Evolutionary conservation across 768 basidiomycete genomes (phyloP), one percentile per base, ranked within the genome.

Genomic region (Hydnomerulius pinastri): DNA sequence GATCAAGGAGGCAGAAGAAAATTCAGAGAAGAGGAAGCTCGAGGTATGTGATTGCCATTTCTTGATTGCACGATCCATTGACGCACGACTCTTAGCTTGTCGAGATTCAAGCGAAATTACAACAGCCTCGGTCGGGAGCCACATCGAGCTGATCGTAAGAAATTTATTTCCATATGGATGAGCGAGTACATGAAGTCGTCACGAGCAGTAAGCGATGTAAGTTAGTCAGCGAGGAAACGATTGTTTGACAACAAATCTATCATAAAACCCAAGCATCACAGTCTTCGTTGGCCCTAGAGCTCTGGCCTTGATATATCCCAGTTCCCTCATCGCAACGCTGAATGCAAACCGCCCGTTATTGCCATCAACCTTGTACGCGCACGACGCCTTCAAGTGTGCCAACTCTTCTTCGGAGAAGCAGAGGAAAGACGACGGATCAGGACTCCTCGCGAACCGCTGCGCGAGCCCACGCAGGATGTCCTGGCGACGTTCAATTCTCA

Each of bases 1-100:
- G 65, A 74, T 98, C 39, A 86, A 90, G 62, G 91, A 95, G 4
- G 72, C 87, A 21, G 83, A 86, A 57, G 76, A 77, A 25, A 89
- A 85, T 59, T 77, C 85, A 46, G 91, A 94, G 57, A 85, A 82
- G 63, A 92, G 90, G 73, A 93, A 89, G 71, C 61, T 71, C 30
- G 91, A 97, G 81, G 95, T 90, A 54, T 46, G 63, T 45, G 23
- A 7, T 24, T 35, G 13, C 17, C 12, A 39, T 10, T 12, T 11
- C 28, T 18, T 30, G n/a, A 29, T 27, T 20, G 35, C 42, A 8
- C 28, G 38, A 44, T 53, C 40, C 44, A 32, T 40, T 58, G 42
- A 56, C 49, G 51, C 46, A 62, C 51, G 43, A 56, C 17, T 42
- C 24, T 20, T 25, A 90, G 88, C 75, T 90, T 52, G 79, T 83